A percentile compares a stretch with the other conserved stretches of the same genome.
phyloP scores from a whole-genome alignment of 495 filamentous ascomycete genomes.

The Aspergillus saccharolyticus region DNA sequence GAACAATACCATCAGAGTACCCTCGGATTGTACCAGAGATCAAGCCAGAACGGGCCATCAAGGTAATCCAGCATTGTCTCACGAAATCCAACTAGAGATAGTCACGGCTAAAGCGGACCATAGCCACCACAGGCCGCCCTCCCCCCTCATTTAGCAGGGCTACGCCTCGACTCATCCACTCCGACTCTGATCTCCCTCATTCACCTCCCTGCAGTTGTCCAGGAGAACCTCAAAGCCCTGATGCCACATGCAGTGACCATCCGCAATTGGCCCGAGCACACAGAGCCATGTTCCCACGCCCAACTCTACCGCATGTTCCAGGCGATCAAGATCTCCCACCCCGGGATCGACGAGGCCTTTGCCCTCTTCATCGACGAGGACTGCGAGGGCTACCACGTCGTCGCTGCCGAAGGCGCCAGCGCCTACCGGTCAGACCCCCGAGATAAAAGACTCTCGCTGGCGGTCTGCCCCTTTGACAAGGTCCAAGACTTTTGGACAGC shows the following conservation, averaged over 20 bases:
- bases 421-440: not conserved
- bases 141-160: not conserved
- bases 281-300: not conserved
- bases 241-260: not conserved
- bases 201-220: not conserved
- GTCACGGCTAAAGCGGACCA: not conserved
- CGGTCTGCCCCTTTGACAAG: not conserved
- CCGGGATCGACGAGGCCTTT: not conserved
- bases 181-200: not conserved
- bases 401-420: not conserved
- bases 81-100: not conserved
- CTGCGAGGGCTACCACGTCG: not conserved
- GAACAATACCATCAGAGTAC: not conserved
- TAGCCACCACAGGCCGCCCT: not conserved
- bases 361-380: not conserved
- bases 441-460: not conserved
- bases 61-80: not conserved
- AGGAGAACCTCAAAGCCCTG: not conserved
- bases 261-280: not conserved
- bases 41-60: not conserved
- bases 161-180: not conserved
- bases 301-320: slow-evolving; percentile 2
- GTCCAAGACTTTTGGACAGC: not conserved
- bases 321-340: not conserved
- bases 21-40: not conserved